Evolutionary conservation across 192 early-diverging fungal species (phyloP).

Genomic region (Mortierella claussenii): DNA sequence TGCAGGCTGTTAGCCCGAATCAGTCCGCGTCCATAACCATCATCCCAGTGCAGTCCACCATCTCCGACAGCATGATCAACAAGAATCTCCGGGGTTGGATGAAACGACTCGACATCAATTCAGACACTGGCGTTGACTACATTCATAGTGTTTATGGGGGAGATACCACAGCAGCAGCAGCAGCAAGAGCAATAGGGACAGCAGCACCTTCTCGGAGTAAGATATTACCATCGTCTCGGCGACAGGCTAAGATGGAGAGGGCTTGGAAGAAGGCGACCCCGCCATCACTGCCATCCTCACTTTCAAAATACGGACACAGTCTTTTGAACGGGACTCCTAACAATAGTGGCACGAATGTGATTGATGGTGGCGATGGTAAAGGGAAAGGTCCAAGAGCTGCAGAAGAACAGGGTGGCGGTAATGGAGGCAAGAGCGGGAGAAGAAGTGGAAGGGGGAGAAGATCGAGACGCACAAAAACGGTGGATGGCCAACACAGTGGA

Average conservation of each 20-base stretch:
- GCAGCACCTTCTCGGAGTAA: background rate
- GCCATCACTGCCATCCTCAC: background rate
- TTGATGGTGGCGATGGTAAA: background rate
- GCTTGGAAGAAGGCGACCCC: constrained; percentile 8
- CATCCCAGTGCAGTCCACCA: too few species aligned
- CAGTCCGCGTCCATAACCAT: background rate
- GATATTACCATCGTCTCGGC: background rate
- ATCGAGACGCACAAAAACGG: background rate
- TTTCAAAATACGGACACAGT: background rate
- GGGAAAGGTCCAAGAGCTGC: background rate
- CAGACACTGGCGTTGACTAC: background rate
- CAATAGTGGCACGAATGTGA: background rate
- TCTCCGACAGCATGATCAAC: constrained; percentile 1
- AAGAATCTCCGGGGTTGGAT: constrained; percentile 6
- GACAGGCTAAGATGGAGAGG: background rate
- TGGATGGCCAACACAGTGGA: background rate
- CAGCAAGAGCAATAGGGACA: too few species aligned
- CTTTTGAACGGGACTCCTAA: background rate
- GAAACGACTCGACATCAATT: constrained; percentile 12
- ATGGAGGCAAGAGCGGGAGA: background rate
- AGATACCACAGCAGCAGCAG: too few species aligned
- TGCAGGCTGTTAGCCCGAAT: background rate
- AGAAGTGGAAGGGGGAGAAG: constrained; percentile 6
- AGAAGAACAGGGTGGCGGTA: background rate
- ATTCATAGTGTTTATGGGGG: background rate